A percentile compares a stretch with the other conserved stretches of the same genome.
These are phyloP conservation scores for Posidonia australis DNA, from an alignment of 106 monocot species.

Conservation along the genomic window DNA sequence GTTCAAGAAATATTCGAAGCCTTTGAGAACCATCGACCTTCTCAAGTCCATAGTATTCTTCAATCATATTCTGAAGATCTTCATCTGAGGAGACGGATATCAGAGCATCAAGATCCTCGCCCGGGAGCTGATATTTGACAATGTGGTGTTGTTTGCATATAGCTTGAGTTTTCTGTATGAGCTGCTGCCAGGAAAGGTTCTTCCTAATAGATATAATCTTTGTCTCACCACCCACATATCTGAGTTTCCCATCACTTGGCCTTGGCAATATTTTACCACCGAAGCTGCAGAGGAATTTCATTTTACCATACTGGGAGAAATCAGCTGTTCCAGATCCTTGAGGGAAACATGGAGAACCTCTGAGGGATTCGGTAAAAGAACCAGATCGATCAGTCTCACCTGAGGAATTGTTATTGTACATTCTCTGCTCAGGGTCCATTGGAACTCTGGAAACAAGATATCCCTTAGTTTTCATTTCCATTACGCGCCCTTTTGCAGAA, in stretches of 20 bases:
- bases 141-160: constrained; percentile 67
- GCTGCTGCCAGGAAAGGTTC: constrained; percentile 44
- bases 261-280: constrained; percentile 90
- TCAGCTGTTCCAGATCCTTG: constrained; percentile 16
- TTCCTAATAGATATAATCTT: constrained; percentile 50
- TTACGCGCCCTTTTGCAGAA: constrained; percentile 11
- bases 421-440: constrained; percentile 12
- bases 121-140: constrained; percentile 91
- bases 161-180: constrained; percentile 55
- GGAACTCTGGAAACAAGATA: constrained; percentile 3
- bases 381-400: constrained; percentile 13
- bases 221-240: constrained; percentile 92
- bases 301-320: constrained; percentile 33
- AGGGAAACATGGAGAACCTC: constrained; percentile 11
- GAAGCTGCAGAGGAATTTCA: constrained; percentile 95
- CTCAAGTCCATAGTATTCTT: constrained; percentile 67
- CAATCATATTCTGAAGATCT: constrained; percentile 96
- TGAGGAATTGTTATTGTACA: constrained; percentile 1
- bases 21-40: constrained; percentile 49
- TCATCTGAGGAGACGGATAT: constrained; percentile 88
- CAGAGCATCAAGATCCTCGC: constrained; percentile 91
- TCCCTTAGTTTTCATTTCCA: constrained; percentile 7
- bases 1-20: constrained; percentile 63
- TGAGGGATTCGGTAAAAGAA: constrained; percentile 11
- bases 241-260: constrained; percentile 79